Percentiles rank a stretch among this genome's conserved stretches.
Conservation (phyloP, 108 stramenopile genomes). For the Nitzschia sp. region DNA sequence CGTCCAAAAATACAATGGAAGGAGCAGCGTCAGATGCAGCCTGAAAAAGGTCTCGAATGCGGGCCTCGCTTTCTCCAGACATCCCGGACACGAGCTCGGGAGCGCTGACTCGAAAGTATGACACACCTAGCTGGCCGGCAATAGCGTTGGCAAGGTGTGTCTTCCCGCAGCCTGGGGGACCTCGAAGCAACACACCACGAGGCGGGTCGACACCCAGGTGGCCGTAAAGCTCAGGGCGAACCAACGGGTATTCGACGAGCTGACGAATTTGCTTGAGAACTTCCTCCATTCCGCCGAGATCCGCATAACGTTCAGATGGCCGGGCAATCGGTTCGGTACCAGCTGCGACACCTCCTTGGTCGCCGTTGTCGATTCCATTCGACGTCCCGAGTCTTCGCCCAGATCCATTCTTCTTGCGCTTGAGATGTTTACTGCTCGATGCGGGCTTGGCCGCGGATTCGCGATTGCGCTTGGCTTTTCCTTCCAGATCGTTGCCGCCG, state of each 20-base stretch:
- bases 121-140: constrained; percentile 67
- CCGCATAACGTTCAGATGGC: constrained; percentile 79
- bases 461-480: not conserved
- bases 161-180: constrained; percentile 98
- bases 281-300: constrained; percentile 81
- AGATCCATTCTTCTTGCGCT: constrained; percentile 12
- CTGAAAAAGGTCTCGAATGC: constrained; percentile 90
- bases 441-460: not conserved
- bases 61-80: constrained; percentile 92
- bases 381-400: constrained; percentile 1
- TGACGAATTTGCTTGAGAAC: constrained; percentile 77
- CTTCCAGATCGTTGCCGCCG: not conserved
- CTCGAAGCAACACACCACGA: constrained; percentile 96
- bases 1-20: constrained; percentile 96
- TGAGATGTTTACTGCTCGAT: constrained; percentile 1
- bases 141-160: constrained; percentile 94
- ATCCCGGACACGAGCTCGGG: constrained; percentile 97
- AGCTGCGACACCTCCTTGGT: not conserved
- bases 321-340: constrained; percentile 55
- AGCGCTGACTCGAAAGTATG: constrained; percentile 86
- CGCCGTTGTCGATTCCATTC: not conserved
- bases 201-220: constrained; percentile 98
- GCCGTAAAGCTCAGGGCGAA: constrained; percentile 93
- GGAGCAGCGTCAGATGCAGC: constrained; percentile 92
- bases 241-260: constrained; percentile 92